Evolutionary conservation across 495 filamentous ascomycete species (phyloP), one percentile per base, ranked within the genome.

Genomic region (Clohesyomyces aquaticus): DNA sequence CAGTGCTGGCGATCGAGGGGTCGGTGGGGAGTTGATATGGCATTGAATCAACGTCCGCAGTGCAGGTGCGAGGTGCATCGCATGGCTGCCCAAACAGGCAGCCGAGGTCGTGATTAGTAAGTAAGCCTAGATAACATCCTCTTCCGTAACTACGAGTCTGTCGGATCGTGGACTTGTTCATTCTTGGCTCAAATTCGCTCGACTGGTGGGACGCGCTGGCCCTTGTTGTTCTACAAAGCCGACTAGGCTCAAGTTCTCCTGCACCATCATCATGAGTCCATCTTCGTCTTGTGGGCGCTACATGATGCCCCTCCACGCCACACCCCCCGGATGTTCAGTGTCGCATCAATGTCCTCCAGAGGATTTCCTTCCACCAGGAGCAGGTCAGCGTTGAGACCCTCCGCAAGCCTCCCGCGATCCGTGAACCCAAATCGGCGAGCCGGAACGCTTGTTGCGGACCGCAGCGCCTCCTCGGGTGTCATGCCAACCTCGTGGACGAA

Each of bases 311-410:
- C 69, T 27, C 68, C 69, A 6, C 69, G 56, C 74, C 74, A 75
- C 0, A 75, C 73, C 2, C 69, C 73, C 23, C 72, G 66, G 45
- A 75, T 55, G 55, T 76, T 70, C 28, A 76, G 58, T 25, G 70
- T 74, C 14, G 56, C 67, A 49, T 73, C 67, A 46, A 76, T 77
- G 49, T 77, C 61, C 47, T 68, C 69, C 47, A 76, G 48, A 14
- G 74, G 72, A 58, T 77, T 75, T 6, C 72, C 74, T 47, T 73
- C 67, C 0, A 77, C 69, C 1, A 76, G 56, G 42, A 75, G 38
- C 55, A 77, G 46, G 61, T 76, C 75, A 12, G 72, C 75, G 22
- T 68, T 68, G 48, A 72, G 45, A 1, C 71, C 74, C 43, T 57
- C 61, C 28, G 65, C 64, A 29, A 76, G 65, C 35, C 54, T 51